Conservation (phyloP, 805 yeast species). For the Metschnikowia shivogae region DNA sequence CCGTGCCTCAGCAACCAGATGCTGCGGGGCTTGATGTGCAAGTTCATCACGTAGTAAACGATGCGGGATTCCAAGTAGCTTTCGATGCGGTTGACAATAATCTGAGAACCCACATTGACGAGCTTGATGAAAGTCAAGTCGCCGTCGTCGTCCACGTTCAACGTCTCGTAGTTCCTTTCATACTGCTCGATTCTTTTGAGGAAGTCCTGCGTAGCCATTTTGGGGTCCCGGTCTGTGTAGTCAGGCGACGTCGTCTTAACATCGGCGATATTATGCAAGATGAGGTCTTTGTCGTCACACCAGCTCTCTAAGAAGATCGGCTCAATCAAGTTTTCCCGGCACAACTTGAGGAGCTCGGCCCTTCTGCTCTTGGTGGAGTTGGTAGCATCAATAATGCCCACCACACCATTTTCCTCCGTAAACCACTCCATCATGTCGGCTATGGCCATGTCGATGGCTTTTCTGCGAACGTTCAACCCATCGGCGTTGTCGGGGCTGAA, state of each 20-base stretch:
- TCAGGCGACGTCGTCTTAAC: constrained; percentile 87
- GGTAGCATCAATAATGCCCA: constrained; percentile 92
- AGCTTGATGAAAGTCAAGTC: constrained; percentile 81
- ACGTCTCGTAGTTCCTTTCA: constrained; percentile 71
- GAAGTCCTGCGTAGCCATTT: constrained; percentile 69
- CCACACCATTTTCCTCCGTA: constrained; percentile 71
- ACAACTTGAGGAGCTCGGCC: constrained; percentile 54
- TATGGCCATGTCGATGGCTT: constrained; percentile 71
- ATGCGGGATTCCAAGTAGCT: constrained; percentile 88
- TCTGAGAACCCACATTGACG: constrained; percentile 83
- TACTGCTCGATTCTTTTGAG: constrained; percentile 69
- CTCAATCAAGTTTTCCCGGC: constrained; percentile 65
- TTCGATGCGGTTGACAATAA: constrained; percentile 81
- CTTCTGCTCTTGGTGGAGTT: constrained; percentile 78
- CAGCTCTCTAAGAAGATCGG: constrained; percentile 91
- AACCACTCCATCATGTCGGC: constrained; percentile 86
- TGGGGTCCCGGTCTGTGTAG: constrained; percentile 64
- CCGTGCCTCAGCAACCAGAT: constrained; percentile 97
- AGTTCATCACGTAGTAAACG: constrained; percentile 92
- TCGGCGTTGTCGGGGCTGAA: constrained; percentile 65
- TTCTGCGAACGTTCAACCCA: constrained; percentile 58
- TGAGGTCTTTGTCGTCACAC: constrained; percentile 78
- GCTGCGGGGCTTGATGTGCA: constrained; percentile 86
- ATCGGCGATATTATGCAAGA: constrained; percentile 76
- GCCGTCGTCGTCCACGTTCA: constrained; percentile 54